Percentiles rank a stretch among this genome's conserved stretches.
Evolutionary conservation across 768 basidiomycete genomes (phyloP).

Genomic region (Boletus rex-veris): DNA sequence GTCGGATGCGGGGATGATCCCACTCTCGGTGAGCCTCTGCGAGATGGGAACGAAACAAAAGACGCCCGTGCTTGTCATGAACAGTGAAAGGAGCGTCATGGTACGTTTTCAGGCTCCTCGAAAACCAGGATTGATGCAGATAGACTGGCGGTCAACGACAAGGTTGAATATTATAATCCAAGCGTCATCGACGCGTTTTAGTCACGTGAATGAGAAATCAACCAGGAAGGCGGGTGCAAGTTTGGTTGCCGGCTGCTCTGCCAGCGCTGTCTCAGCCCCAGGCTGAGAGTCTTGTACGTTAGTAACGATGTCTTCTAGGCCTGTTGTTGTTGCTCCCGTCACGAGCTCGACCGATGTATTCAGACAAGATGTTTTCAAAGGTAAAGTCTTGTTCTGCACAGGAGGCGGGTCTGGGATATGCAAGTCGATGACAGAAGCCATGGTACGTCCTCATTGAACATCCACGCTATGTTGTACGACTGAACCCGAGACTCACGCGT

Average conservation of each 20-base stretch:
- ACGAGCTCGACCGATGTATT: slow-evolving; percentile 62
- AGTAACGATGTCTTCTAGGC: slow-evolving; percentile 37
- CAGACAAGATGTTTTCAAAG: slow-evolving; percentile 78
- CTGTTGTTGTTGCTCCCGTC: slow-evolving; percentile 44
- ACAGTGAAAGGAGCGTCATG: slow-evolving; percentile 24
- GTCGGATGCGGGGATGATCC: slow-evolving; percentile 9
- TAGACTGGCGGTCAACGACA: background rate
- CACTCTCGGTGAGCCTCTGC: slow-evolving; percentile 23
- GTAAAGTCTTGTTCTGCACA: slow-evolving; percentile 88
- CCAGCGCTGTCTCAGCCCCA: too few relatives aligned
- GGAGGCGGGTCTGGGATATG: slow-evolving; percentile 94
- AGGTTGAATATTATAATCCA: too few relatives aligned
- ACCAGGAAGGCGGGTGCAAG: too few relatives aligned
- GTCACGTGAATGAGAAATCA: slow-evolving; percentile 21
- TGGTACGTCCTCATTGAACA: slow-evolving; percentile 46
- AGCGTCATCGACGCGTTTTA: slow-evolving; percentile 1
- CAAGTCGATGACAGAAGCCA: slow-evolving; percentile 77
- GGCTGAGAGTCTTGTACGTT: too few relatives aligned
- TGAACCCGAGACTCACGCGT: slow-evolving; percentile 6
- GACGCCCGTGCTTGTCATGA: slow-evolving; percentile 23
- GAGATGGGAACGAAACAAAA: slow-evolving; percentile 28
- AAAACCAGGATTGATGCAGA: background rate
- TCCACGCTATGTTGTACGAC: background rate
- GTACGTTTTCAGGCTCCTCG: background rate
- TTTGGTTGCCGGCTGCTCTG: too few relatives aligned